Evolutionary conservation across 1,284 basidiomycete genomes (phyloP).

Genomic region (Ustilago nuda): DNA sequence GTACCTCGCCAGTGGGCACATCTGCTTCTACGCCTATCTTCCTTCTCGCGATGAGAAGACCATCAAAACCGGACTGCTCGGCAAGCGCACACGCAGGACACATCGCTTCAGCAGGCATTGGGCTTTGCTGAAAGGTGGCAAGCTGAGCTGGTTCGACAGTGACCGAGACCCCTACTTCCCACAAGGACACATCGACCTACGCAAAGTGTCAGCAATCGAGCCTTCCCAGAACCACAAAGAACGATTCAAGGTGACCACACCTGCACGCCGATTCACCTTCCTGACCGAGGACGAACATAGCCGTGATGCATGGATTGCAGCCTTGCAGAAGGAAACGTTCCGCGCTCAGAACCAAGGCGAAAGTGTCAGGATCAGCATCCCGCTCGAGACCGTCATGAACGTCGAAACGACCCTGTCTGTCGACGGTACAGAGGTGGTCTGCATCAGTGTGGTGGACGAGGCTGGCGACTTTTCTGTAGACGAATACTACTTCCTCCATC

Average conservation of each 20-base stretch:
- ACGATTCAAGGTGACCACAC: conserved; percentile 68
- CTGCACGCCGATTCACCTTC: conserved; percentile 67
- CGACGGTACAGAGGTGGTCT: conserved; percentile 54
- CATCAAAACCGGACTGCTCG: conserved; percentile 43
- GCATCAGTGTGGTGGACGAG: conserved; percentile 57
- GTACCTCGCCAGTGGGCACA: conserved; percentile 88
- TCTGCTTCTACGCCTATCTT: conserved; percentile 97
- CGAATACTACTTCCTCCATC: conserved; percentile 61
- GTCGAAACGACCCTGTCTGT: conserved; percentile 78
- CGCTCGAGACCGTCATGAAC: conserved; percentile 87
- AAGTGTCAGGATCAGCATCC: conserved; percentile 89
- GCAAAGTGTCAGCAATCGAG: conserved; percentile 90
- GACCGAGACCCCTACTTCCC: conserved; percentile 92
- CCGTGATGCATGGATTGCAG: conserved; percentile 81
- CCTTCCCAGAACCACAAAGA: conserved; percentile 75
- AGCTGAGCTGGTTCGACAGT: conserved; percentile 63
- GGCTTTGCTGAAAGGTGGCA: conserved; percentile 54
- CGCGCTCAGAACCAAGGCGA: conserved; percentile 95
- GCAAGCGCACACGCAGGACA: conserved; percentile 56
- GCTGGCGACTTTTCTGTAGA: conserved; percentile 57
- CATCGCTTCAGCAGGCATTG: conserved; percentile 60
- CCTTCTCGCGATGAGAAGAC: conserved; percentile 52
- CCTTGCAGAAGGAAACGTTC: conserved; percentile 87
- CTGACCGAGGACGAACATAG: conserved; percentile 63
- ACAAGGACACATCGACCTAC: conserved; percentile 90